phyloP scores from a whole-genome alignment of 208 protist species.

The Acanthamoeba healyi region DNA sequence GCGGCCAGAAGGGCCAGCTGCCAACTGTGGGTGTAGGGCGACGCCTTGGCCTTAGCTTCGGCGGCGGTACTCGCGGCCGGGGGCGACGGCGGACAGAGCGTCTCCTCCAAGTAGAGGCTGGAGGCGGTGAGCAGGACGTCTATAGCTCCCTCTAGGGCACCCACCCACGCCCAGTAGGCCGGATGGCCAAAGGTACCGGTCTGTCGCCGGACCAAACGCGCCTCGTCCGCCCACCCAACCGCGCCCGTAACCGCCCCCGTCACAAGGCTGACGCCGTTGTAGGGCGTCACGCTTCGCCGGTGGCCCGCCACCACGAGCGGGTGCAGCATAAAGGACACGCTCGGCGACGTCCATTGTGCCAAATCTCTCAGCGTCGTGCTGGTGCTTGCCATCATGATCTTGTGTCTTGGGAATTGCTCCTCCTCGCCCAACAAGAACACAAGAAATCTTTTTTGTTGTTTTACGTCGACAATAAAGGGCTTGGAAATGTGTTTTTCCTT shows the following conservation, averaged over 20 bases:
- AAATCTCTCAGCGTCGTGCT: neutral
- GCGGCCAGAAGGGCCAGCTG: neutral
- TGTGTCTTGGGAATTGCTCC: no score
- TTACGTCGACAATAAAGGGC: no score
- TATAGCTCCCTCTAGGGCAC: neutral
- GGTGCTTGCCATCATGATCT: neutral
- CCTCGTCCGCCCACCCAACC: neutral
- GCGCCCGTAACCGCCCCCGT: neutral
- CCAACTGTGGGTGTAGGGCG: conserved; percentile 6
- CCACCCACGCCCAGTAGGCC: conserved; percentile 24
- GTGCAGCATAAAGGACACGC: neutral
- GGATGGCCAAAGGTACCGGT: conserved; percentile 15
- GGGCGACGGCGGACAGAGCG: neutral
- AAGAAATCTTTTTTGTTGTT: no score
- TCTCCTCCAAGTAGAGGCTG: neutral
- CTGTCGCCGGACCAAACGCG: neutral
- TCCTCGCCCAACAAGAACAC: no score
- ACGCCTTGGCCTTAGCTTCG: neutral
- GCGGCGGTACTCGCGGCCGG: neutral
- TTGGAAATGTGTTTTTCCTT: no score
- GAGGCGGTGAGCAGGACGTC: conserved; percentile 12
- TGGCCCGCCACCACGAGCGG: neutral
- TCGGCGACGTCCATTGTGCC: neutral
- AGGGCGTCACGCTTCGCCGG: conserved; percentile 29
- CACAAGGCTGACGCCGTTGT: neutral